These are phyloP conservation scores for Prunus armeniaca DNA, from an alignment of 306 rosid genomes.

Conservation along the genomic window DNA sequence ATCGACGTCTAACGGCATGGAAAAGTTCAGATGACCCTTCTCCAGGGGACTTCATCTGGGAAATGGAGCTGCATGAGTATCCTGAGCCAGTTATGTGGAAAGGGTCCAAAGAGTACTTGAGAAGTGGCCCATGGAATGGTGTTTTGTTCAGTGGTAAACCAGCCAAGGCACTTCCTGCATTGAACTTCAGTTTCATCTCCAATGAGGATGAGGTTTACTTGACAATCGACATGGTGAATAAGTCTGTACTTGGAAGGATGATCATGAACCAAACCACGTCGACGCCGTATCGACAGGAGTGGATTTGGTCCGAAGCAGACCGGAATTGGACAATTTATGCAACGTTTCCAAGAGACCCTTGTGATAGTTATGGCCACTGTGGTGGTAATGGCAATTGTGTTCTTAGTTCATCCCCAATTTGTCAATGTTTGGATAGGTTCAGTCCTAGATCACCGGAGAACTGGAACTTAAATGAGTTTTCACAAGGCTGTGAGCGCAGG, in stretches of 20 bases:
- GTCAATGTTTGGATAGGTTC: conserved; percentile 49
- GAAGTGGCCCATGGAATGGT: conserved; percentile 57
- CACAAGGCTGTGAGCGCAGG: conserved; percentile 36
- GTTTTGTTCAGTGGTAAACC: conserved; percentile 22
- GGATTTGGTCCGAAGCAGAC: conserved; percentile 19
- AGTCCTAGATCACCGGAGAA: conserved; percentile 22
- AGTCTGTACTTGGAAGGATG: conserved; percentile 5
- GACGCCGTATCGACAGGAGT: background rate
- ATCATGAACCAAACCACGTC: conserved; percentile 31
- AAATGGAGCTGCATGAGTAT: conserved; percentile 2
- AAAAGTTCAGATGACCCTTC: conserved; percentile 46
- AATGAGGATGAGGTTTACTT: conserved; percentile 35
- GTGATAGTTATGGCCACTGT: conserved; percentile 36
- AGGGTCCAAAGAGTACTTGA: conserved; percentile 8
- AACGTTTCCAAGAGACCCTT: conserved; percentile 28
- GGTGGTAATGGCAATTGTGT: conserved; percentile 39
- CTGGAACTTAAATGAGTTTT: conserved; percentile 27
- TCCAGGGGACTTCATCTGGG: conserved; percentile 30
- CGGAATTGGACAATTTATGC: conserved; percentile 28
- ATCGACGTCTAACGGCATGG: conserved; percentile 48
- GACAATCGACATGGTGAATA: background rate
- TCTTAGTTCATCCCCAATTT: conserved; percentile 16
- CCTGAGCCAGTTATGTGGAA: conserved; percentile 35
- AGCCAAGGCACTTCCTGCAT: background rate
- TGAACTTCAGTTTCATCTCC: conserved; percentile 4